phyloP scores from a whole-genome alignment of 108 stramenopile genomes.

The Stephanodiscus triporus region DNA sequence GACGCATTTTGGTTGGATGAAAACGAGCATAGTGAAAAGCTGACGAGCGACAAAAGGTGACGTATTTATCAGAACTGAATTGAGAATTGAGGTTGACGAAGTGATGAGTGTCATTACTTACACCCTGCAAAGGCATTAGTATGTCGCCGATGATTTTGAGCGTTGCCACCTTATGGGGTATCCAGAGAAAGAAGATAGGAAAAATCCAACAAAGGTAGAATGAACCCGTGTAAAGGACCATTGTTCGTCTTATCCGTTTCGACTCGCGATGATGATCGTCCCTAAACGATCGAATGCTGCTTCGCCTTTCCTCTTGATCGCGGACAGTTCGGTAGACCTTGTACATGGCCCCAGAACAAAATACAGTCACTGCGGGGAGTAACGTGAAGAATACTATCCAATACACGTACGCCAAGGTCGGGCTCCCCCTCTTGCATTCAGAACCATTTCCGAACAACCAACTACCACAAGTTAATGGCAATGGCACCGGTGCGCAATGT shows the following conservation, averaged over 20 bases:
- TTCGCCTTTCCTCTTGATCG: constrained; percentile 1
- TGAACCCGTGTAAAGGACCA: background rate
- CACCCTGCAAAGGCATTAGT: background rate
- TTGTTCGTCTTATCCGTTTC: background rate
- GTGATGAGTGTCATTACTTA: background rate
- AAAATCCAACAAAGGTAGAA: constrained; percentile 1
- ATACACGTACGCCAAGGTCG: background rate
- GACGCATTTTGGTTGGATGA: background rate
- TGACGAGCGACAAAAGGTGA: background rate
- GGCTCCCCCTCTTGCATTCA: background rate
- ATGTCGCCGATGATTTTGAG: background rate
- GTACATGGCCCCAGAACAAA: background rate
- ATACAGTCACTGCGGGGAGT: background rate
- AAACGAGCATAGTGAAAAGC: background rate
- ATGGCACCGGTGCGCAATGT: background rate
- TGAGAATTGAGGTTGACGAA: background rate
- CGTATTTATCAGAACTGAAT: background rate
- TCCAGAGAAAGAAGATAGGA: background rate
- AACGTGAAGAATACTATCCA: background rate
- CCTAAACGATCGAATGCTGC: background rate
- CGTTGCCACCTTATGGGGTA: background rate
- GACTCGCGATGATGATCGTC: background rate
- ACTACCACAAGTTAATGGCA: background rate
- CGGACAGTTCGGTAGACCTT: background rate
- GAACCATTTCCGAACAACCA: background rate